Base-by-base conservation (phyloP, 208 protist species). In the Trypanosoma platydactyli region DNA sequence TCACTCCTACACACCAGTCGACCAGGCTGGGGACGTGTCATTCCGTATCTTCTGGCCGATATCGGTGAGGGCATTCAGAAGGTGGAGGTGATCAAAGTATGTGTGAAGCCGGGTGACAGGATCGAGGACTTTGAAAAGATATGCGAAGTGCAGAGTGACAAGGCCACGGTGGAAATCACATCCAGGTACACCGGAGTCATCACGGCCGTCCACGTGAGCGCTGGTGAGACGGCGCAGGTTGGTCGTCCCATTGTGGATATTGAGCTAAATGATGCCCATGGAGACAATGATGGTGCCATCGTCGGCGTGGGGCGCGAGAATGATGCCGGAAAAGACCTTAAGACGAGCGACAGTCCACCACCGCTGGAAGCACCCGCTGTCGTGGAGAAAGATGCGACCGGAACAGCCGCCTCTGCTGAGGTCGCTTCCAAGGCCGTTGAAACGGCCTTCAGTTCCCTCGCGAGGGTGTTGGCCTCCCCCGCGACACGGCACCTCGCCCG, bases 31-130 rank as follows among this genome's bases (percentile, higher is more conserved):
- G 80, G 57, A 0, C 68, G 56, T 15, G 30, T 79, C 13, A 60
- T 89, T 55, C 75, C 83, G 1, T 98, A 96, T 72, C 86, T 79
- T 29, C 73, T 99, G 71, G 81, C 97, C 15, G 97, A 98, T 70
- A 97, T 98, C 73, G 97, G 97, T 27, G 97, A 99, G 73, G 97
- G 97, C 55, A 98, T 98, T 61, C 79, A 80, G 6, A 87, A 99
- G 80, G 94, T 96, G 67, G 94, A 98, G 72, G 83, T 99, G 35
- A 60, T 99, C 25, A 62, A 89, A 18, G 97, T 97, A 78, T 86
- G 59, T 46, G 87, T 98, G 16, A 96, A 97, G 60, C 76, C 81
- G 22, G 97, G 97, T 16, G 94, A 98, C 72, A 48, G 33, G 0
- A 87, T 99, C 51, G 63, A 91, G 29, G 85, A 98, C 76, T 98